Conservation (phyloP, 2,329 filamentous ascomycete species). For the Elsinoe necatrix region DNA sequence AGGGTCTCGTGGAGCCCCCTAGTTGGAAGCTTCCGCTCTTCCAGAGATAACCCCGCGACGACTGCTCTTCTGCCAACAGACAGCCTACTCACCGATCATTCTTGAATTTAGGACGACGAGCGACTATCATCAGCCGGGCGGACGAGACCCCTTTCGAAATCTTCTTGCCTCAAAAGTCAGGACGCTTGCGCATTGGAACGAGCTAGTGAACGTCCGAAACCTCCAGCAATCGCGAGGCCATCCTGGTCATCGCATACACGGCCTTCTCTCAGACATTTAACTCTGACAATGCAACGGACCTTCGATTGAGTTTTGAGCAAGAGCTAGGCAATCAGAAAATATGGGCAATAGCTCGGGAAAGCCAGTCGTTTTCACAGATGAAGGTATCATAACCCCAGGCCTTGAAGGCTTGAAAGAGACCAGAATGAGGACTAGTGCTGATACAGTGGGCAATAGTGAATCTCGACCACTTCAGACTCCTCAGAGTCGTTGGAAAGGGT, state of each 20-base stretch:
- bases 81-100: background rate
- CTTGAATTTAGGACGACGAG: background rate
- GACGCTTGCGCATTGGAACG: background rate
- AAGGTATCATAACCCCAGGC: conserved; percentile 52
- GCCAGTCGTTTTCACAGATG: conserved; percentile 81
- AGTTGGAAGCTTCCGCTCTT: conserved; percentile 1
- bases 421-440: background rate
- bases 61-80: background rate
- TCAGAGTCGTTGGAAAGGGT: conserved; percentile 93
- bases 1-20: conserved; percentile 3
- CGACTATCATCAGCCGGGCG: background rate
- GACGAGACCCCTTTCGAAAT: background rate
- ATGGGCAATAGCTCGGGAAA: conserved; percentile 98
- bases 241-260: conserved; percentile 5
- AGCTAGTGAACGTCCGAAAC: background rate
- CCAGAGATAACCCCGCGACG: conserved; percentile 13
- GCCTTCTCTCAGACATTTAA: too few species aligned
- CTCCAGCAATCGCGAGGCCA: conserved; percentile 1
- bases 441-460: conserved; percentile 54
- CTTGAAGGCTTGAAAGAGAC: background rate
- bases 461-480: conserved; percentile 90
- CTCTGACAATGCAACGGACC: conserved; percentile 5
- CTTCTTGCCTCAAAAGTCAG: background rate
- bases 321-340: conserved; percentile 17
- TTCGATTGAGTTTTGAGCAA: background rate